Conservation (phyloP, 495 filamentous ascomycete genomes). For the Tricharina praecox region DNA sequence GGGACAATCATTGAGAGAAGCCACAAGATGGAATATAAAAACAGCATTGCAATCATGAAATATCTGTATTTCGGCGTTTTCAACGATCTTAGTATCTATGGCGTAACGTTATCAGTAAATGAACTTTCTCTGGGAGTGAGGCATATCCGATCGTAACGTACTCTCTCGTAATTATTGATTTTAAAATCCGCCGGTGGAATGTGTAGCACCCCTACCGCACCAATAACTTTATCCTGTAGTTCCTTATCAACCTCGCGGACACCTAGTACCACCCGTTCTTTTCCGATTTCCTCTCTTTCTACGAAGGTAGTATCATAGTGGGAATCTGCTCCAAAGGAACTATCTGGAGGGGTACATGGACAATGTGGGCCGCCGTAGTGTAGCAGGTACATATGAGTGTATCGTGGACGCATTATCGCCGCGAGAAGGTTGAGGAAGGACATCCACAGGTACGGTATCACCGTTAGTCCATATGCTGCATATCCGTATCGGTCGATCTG, state of each 20-base stretch:
- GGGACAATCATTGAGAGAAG: not conserved
- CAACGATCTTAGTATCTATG: too few relatives aligned
- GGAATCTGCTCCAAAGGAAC: too few relatives aligned
- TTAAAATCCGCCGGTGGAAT: not conserved
- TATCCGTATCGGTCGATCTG: slow-evolving; percentile 32
- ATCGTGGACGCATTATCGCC: not conserved
- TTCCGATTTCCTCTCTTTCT: not conserved
- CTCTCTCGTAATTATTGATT: not conserved
- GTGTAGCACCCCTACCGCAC: not conserved
- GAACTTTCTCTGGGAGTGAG: not conserved
- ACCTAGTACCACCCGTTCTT: not conserved
- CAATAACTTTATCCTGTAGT: not conserved
- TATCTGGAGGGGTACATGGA: too few relatives aligned
- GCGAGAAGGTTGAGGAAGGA: slow-evolving; percentile 33
- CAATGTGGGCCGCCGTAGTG: not conserved
- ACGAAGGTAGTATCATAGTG: too few relatives aligned
- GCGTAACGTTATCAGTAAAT: not conserved
- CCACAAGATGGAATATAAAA: not conserved
- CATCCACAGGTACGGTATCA: slow-evolving; percentile 33
- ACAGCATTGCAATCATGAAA: too few relatives aligned
- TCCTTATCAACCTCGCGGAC: not conserved
- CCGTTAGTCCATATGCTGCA: slow-evolving; percentile 32
- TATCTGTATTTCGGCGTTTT: too few relatives aligned
- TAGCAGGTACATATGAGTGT: not conserved
- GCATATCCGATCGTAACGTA: not conserved